Base-by-base conservation (phyloP, 768 basidiomycete species). In the Dacryopinax primogenitus region DNA sequence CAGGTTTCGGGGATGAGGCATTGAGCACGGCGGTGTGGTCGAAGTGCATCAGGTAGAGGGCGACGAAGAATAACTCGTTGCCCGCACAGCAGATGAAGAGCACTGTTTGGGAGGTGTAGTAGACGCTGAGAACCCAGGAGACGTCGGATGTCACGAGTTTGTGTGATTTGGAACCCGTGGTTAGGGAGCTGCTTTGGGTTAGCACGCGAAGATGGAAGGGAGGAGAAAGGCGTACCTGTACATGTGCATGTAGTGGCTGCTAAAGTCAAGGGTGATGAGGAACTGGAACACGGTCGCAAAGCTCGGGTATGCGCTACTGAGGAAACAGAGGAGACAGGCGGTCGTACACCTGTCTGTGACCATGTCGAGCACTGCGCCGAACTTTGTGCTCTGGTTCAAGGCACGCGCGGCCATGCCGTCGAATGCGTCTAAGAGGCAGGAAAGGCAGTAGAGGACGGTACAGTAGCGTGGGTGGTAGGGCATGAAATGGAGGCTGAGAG, bases 221-320 rank as follows among this genome's bases (percentile, higher is more conserved):
- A n/a, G 41, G 32, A 1, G 3, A 36, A 21, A 26, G 62, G 71
- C 82, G 63, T 71, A 94, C 95, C 95, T 96, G 76, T 97, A 96
- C 96, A 98, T 99, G 75, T 98, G 96, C 85, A 98, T 97, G 77
- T 98, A 98, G 76, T 98, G 96, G 70, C 92, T 95, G 70, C 89
- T 87, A 74, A 99, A 99, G 75, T 99, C 96, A 65, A 99, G 84
- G 0, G 94, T 85, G 76, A 99, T 99, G 67, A 99, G 84, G 77
- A 90, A 87, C 76, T 96, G 92, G 80, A 99, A 97, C 62, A 86
- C 71, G 34, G 95, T 77, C 1, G 94, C 89, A 68, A 80, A 90
- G n/a, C 76, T 71, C 2, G 93, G 92, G 77, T 97, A 98, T 63
- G 84, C 91, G 11, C 87, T 87, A 18, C 93, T 85, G 34, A 99